These are phyloP conservation scores for Parasitella parasitica DNA, from an alignment of 371 early-diverging fungal genomes.

Conservation along the genomic window DNA sequence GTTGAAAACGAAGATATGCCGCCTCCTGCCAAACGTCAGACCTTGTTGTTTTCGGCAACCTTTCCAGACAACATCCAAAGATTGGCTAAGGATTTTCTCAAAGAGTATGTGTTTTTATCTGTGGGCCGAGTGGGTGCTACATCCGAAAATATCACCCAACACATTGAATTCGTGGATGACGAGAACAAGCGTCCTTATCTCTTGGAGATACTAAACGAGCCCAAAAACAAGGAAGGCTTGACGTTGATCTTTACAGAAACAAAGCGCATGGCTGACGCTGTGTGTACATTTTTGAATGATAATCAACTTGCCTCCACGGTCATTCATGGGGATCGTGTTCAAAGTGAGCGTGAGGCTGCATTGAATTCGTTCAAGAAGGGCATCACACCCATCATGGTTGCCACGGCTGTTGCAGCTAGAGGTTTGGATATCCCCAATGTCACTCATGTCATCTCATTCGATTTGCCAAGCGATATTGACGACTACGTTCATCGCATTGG, in stretches of 20 bases:
- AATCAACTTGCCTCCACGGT: slow-evolving; percentile 82
- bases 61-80: slow-evolving; percentile 95
- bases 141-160: slow-evolving; percentile 95
- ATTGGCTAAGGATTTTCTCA: slow-evolving; percentile 93
- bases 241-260: slow-evolving; percentile 98
- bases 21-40: slow-evolving; percentile 79
- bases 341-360: slow-evolving; percentile 94
- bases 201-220: slow-evolving; percentile 72
- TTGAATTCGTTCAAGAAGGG: slow-evolving; percentile 88
- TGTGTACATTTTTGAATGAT: slow-evolving; percentile 72
- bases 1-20: slow-evolving; percentile 96
- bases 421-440: slow-evolving; percentile 95
- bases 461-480: slow-evolving; percentile 91
- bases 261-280: slow-evolving; percentile 96
- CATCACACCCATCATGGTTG: slow-evolving; percentile 91
- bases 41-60: slow-evolving; percentile 98
- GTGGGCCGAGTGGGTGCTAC: slow-evolving; percentile 97
- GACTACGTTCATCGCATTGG: slow-evolving; percentile 99
- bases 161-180: slow-evolving; percentile 70
- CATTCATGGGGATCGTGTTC: slow-evolving; percentile 97
- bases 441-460: slow-evolving; percentile 92
- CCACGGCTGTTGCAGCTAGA: slow-evolving; percentile 99
- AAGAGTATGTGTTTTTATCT: slow-evolving; percentile 90
- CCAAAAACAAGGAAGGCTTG: slow-evolving; percentile 58
- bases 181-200: slow-evolving; percentile 79